These are phyloP conservation scores for Kondoa malvinella DNA, from an alignment of 768 basidiomycete genomes.

Conservation along the genomic window DNA sequence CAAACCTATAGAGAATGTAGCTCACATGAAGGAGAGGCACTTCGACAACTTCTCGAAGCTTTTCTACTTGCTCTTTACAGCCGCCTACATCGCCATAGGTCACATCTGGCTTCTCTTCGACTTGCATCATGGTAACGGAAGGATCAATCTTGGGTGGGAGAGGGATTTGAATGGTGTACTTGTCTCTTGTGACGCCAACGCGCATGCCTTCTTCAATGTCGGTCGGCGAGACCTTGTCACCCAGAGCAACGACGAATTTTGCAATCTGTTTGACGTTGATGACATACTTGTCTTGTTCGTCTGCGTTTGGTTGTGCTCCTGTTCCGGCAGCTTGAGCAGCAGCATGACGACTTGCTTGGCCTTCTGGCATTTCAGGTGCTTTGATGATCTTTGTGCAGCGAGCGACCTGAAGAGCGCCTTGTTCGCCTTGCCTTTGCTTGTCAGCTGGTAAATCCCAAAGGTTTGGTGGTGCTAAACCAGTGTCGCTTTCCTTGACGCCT, in stretches of 20 bases:
- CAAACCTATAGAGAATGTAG: constrained; percentile 15
- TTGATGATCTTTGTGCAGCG: constrained; percentile 92
- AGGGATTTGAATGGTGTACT: constrained; percentile 98
- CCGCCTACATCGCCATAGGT: constrained; percentile 97
- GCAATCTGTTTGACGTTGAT: constrained; percentile 99
- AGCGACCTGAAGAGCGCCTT: constrained; percentile 89
- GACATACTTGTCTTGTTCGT: constrained; percentile 98
- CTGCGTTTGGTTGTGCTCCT: constrained; percentile 46
- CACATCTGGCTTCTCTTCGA: constrained; percentile 94
- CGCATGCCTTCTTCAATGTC: constrained; percentile 99
- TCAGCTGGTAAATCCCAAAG: constrained; percentile 94
- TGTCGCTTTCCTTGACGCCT: constrained; percentile 91
- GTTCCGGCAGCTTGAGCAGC: constrained; percentile 12
- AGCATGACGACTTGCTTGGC: constrained; percentile 9
- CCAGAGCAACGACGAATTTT: constrained; percentile 94
- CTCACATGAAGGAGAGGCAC: constrained; percentile 79
- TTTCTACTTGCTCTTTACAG: constrained; percentile 99
- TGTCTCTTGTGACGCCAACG: constrained; percentile 87
- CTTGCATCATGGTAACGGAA: constrained; percentile 99
- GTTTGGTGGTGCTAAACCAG: constrained; percentile 88
- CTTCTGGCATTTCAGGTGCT: constrained; percentile 32
- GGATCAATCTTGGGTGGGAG: constrained; percentile 97
- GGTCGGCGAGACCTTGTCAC: constrained; percentile 87
- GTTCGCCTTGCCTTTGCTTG: constrained; percentile 71
- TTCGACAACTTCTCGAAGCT: constrained; percentile 93